Base-by-base conservation (phyloP, 345 rosid genomes). In the Mangifera indica region DNA sequence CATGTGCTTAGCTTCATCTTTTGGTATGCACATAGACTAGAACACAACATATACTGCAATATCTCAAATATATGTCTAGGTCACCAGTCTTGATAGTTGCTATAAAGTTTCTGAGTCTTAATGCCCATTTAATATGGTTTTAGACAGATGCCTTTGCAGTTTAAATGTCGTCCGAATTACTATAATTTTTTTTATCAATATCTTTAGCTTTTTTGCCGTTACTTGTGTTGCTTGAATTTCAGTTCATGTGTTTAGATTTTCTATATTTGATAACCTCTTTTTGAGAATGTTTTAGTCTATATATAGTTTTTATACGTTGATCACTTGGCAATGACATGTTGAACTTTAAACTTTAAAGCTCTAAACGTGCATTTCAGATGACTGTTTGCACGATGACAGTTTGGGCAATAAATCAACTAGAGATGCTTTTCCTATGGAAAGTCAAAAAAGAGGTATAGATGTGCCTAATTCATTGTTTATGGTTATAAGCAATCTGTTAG, bases 381-480 rank as follows among this genome's bases (percentile, higher is more conserved):
- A 90, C 71, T 46, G 80, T 77, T 80, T 81, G 46, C 84, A 83
- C 69, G 81, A 79, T 73, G 95, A 90, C 71, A 52, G 79, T 77
- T 80, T 81, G 46, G 86, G 83, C 69, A 81, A 79, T 73, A 86
- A 77, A 81, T 69, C 78, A 79, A 83, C 67, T 71, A 84, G 88
- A 82, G 97, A 89, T 51, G 80, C 77, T 57, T 67, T 76, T 69
- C 77, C 83, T 32, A 57, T 72, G 34, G 97, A 89, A 74, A 77
- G 79, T 74, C 89, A 79, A 68, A 89, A 81, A 83, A 87, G 88
- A 84, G 98, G 98, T 93, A 86, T 60, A 21, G 40, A 53, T 66
- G 72, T 51, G 51, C 63, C 69, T 78, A 18, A n/a, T 61, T 71
- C 26, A 25, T 67, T 52, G 6, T 62, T 69, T 67, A 46, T 77